Evolutionary conservation across 257 asterid genomes (phyloP).

Genomic region (Primulina eburnea): DNA sequence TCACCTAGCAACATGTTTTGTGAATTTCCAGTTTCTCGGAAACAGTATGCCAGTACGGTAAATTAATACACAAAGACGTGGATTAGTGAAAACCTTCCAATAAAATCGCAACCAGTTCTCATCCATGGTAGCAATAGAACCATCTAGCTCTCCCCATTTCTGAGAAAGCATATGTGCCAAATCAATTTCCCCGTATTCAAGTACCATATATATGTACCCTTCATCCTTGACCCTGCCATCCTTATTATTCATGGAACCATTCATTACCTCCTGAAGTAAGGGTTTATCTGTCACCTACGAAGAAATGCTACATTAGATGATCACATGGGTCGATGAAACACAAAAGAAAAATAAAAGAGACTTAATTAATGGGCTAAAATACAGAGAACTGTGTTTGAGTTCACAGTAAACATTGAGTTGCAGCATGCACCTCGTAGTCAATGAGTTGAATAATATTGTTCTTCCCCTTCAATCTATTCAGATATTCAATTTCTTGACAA

Average conservation of each 20-base stretch:
- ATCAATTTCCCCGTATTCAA: conserved; percentile 98
- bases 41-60: conserved; percentile 14
- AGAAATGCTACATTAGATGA: conserved; percentile 30
- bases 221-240: conserved; percentile 87
- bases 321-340: not conserved
- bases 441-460: conserved; percentile 85
- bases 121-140: conserved; percentile 56
- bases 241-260: conserved; percentile 73
- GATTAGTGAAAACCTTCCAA: conserved; percentile 70
- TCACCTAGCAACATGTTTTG: conserved; percentile 4
- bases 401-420: conserved; percentile 23
- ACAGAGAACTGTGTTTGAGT: not conserved
- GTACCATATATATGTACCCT: conserved; percentile 87
- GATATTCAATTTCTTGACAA: conserved; percentile 89
- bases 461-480: conserved; percentile 77
- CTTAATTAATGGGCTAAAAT: not conserved
- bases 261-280: conserved; percentile 74
- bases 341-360: not conserved
- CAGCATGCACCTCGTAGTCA: conserved; percentile 76
- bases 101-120: conserved; percentile 98
- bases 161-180: conserved; percentile 97
- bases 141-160: conserved; percentile 85
- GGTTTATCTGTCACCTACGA: conserved; percentile 88
- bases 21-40: conserved; percentile 14
- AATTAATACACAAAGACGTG: conserved; percentile 23